Percentiles rank a stretch among this genome's conserved stretches.
These are phyloP conservation scores for Pilaira anomala DNA, from an alignment of 192 early-diverging fungal species.

Conservation along the genomic window DNA sequence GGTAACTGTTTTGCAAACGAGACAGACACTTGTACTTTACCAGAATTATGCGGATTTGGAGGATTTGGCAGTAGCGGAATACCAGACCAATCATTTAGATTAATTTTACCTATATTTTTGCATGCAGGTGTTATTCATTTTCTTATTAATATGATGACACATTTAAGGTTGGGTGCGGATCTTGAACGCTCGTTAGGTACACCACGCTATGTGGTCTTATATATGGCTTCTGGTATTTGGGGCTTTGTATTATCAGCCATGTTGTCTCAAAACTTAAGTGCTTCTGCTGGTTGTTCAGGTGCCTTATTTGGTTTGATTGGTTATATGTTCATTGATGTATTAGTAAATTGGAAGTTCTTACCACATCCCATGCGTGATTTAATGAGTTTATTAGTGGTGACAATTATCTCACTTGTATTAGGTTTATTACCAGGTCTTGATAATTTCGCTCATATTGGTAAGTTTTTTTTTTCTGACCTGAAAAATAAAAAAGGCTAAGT, in stretches of 20 bases:
- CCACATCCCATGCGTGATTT: constrained; percentile 65
- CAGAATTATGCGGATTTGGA: constrained; percentile 60
- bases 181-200: constrained; percentile 77
- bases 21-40: constrained; percentile 45
- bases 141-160: constrained; percentile 70
- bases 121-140: constrained; percentile 81
- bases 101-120: constrained; percentile 75
- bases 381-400: constrained; percentile 60
- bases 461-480: constrained; percentile 31
- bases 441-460: constrained; percentile 82
- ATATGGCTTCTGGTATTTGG: constrained; percentile 66
- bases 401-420: constrained; percentile 64
- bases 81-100: constrained; percentile 77
- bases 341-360: constrained; percentile 77
- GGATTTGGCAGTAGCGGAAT: constrained; percentile 40
- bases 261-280: constrained; percentile 42
- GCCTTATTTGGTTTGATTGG: constrained; percentile 71
- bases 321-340: constrained; percentile 71
- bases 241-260: constrained; percentile 79
- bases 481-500: background rate
- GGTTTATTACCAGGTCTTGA: constrained; percentile 74
- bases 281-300: constrained; percentile 59
- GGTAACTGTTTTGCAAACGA: constrained; percentile 4
- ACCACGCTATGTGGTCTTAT: constrained; percentile 59
- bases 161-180: constrained; percentile 64